Percentiles rank a stretch among this genome's conserved stretches.
Conservation (phyloP, 2,329 filamentous ascomycete genomes). For the Colletotrichum sp. region DNA sequence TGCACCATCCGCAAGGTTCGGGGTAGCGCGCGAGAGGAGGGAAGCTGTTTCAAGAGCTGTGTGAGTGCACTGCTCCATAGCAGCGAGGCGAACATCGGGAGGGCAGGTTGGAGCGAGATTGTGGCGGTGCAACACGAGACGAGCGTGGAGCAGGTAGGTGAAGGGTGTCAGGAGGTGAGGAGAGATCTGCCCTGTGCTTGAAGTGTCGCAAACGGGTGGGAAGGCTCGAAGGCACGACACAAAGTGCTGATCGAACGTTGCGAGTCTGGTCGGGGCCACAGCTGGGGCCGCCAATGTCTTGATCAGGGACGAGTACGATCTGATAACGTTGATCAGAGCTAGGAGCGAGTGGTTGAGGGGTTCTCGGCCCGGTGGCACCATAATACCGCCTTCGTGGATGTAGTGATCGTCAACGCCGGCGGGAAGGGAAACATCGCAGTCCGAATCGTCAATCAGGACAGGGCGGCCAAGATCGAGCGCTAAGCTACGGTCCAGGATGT, state of each 20-base stretch:
- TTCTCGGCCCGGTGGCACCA: conserved; percentile 54
- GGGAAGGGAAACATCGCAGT: conserved; percentile 85
- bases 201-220: conserved; percentile 74
- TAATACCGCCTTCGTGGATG: conserved; percentile 64
- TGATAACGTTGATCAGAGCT: conserved; percentile 80
- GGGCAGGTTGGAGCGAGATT: conserved; percentile 80
- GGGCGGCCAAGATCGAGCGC: conserved; percentile 83
- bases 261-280: conserved; percentile 70
- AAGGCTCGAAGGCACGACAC: conserved; percentile 76
- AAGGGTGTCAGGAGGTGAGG: conserved; percentile 77
- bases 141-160: conserved; percentile 79
- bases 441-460: conserved; percentile 81
- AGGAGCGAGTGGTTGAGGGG: conserved; percentile 74
- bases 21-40: conserved; percentile 71
- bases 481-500: conserved; percentile 83
- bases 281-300: conserved; percentile 72
- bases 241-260: conserved; percentile 84
- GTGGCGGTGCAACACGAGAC: conserved; percentile 86
- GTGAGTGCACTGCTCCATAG: conserved; percentile 77
- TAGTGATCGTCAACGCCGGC: conserved; percentile 82
- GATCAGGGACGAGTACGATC: conserved; percentile 76
- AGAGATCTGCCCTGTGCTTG: conserved; percentile 71
- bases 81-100: conserved; percentile 67
- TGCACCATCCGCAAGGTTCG: conserved; percentile 68
- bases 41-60: conserved; percentile 80